phyloP scores from a whole-genome alignment of 768 basidiomycete species.

The Lentinula detonsa region DNA sequence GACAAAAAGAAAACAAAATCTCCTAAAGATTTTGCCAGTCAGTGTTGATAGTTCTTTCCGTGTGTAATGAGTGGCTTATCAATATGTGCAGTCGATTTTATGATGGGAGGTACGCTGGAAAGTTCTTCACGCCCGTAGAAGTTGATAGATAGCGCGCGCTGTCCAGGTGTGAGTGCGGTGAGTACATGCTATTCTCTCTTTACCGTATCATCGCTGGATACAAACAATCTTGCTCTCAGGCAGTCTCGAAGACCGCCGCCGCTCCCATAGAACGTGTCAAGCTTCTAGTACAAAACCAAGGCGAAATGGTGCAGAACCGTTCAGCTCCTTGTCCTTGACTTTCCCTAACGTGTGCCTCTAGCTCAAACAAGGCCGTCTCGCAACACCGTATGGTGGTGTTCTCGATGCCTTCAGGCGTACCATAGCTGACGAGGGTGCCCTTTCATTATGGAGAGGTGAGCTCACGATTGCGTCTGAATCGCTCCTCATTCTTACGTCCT shows the following conservation, averaged over 20 bases:
- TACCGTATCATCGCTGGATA: constrained; percentile 13
- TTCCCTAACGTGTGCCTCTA: constrained; percentile 34
- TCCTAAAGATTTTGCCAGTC: constrained; percentile 87
- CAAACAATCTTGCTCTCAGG: constrained; percentile 40
- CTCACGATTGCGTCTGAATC: too few relatives aligned
- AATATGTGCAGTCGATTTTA: constrained; percentile 67
- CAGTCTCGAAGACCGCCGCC: constrained; percentile 97
- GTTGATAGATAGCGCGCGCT: background rate
- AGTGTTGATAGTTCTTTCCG: constrained; percentile 18
- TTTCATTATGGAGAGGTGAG: constrained; percentile 79
- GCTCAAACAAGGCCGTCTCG: constrained; percentile 99
- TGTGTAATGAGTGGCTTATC: constrained; percentile 12
- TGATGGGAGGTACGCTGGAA: constrained; percentile 60
- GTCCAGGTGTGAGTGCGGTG: constrained; percentile 77
- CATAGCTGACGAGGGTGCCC: constrained; percentile 90
- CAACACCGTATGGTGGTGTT: constrained; percentile 95
- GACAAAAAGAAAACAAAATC: constrained; percentile 80
- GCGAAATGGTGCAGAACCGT: constrained; percentile 80
- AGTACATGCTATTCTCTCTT: constrained; percentile 19
- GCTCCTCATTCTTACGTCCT: background rate
- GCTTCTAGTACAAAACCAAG: constrained; percentile 97
- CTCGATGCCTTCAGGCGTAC: constrained; percentile 88
- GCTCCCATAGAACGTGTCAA: constrained; percentile 99
- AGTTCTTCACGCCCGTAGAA: background rate
- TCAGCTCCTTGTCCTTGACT: background rate